Percentiles rank a stretch among this genome's conserved stretches.
phyloP scores from a whole-genome alignment of 2,329 filamentous ascomycete genomes.

The Exophiala mesophila region DNA sequence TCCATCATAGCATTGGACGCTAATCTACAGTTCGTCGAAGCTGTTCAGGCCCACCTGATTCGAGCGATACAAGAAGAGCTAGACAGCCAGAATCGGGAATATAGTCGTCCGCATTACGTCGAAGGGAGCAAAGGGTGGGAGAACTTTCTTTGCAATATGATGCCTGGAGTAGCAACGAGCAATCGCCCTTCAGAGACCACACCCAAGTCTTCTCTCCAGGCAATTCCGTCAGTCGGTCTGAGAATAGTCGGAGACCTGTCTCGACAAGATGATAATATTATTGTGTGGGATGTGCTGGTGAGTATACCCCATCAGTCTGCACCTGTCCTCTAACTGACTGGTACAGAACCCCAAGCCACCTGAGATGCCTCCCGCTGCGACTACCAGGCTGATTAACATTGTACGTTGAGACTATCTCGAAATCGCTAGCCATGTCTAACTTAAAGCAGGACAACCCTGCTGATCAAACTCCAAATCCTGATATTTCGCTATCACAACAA shows the following conservation, averaged over 20 bases:
- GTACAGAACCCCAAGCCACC: not conserved
- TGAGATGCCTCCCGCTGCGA: constrained; percentile 5
- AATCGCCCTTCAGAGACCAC: not conserved
- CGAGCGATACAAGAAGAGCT: constrained; percentile 3
- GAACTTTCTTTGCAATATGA: constrained; percentile 19
- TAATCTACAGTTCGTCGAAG: constrained; percentile 18
- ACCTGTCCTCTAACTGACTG: not conserved
- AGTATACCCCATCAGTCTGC: not conserved
- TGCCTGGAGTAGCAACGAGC: constrained; percentile 9
- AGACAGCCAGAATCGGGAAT: not conserved
- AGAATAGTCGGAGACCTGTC: constrained; percentile 15
- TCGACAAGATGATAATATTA: constrained; percentile 6
- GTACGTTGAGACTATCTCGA: too few species aligned
- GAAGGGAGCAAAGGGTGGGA: constrained; percentile 21
- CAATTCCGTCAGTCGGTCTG: constrained; percentile 16
- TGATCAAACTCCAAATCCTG: not conserved
- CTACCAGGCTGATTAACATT: constrained; percentile 10
- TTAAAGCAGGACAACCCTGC: not conserved
- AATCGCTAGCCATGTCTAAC: not conserved
- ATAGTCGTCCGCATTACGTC: constrained; percentile 7
- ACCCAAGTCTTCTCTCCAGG: constrained; percentile 14
- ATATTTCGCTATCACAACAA: constrained; percentile 3
- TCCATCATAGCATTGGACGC: constrained; percentile 17
- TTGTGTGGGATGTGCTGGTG: not conserved
- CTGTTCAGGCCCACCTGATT: constrained; percentile 13